Conservation (phyloP, 75 land plant genomes). For the Selaginella moellendorffii region DNA sequence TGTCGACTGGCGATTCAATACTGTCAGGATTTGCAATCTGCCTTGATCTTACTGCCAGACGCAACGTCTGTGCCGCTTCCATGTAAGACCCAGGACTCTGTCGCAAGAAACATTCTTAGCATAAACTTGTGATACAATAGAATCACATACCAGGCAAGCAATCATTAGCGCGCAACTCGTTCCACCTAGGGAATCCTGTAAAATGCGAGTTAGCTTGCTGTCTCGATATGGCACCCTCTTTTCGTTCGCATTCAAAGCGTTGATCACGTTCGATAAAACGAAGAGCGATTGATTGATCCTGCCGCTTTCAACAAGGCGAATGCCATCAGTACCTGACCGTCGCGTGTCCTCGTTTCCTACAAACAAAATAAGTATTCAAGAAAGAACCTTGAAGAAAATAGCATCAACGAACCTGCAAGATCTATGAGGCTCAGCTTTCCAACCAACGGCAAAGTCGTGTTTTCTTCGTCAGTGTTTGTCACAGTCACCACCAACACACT, state of each 20-base stretch:
- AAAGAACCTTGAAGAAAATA: too few relatives aligned
- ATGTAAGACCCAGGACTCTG: constrained; percentile 1
- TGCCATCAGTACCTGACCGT: neutral
- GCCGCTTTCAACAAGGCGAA: neutral
- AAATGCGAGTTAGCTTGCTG: constrained; percentile 2
- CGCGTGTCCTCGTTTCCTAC: constrained; percentile 3
- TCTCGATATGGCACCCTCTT: constrained; percentile 1
- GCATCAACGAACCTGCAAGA: constrained; percentile 6
- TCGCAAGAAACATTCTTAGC: neutral
- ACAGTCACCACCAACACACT: constrained; percentile 1
- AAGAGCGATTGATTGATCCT: constrained; percentile 5
- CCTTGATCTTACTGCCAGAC: constrained; percentile 5
- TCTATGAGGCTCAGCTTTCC: constrained; percentile 5
- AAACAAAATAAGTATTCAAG: too few relatives aligned
- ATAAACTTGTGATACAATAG: neutral
- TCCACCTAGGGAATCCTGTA: constrained; percentile 4
- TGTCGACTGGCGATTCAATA: neutral
- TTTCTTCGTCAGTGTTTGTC: neutral
- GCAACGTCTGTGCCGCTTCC: constrained; percentile 1
- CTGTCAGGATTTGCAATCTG: constrained; percentile 2
- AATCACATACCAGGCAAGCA: constrained; percentile 5
- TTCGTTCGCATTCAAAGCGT: constrained; percentile 7
- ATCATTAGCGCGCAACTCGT: neutral
- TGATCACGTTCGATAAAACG: constrained; percentile 7
- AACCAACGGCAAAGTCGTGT: neutral